Percentiles rank a stretch among this genome's conserved stretches.
Conservation (phyloP, 208 protist genomes). For the Trypanosoma lewisi region DNA sequence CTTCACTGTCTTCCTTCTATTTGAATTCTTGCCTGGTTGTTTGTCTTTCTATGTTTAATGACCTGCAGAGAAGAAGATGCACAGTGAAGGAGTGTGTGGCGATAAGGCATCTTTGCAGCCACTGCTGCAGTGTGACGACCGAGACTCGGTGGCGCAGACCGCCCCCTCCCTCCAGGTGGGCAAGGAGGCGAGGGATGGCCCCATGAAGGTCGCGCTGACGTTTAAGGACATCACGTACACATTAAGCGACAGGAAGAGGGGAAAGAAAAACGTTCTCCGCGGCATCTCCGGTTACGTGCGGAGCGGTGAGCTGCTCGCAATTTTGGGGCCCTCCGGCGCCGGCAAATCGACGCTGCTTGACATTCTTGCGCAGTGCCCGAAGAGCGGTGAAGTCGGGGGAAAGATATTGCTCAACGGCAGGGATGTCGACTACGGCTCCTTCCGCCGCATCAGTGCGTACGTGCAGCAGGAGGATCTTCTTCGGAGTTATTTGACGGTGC, state of each 20-base stretch:
- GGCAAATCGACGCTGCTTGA: constrained; percentile 82
- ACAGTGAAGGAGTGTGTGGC: not conserved
- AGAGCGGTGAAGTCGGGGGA: constrained; percentile 31
- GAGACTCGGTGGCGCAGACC: not conserved
- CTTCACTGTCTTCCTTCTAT: not conserved
- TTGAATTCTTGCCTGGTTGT: constrained; percentile 24
- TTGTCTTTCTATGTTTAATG: constrained; percentile 8
- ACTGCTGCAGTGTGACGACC: not conserved
- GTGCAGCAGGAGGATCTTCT: constrained; percentile 84
- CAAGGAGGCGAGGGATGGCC: not conserved
- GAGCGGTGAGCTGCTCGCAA: constrained; percentile 63
- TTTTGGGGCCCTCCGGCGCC: constrained; percentile 74
- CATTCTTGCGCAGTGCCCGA: constrained; percentile 55
- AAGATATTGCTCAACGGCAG: constrained; percentile 50
- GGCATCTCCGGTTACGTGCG: constrained; percentile 55
- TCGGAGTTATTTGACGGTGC: constrained; percentile 58
- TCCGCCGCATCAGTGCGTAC: constrained; percentile 57
- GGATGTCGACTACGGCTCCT: constrained; percentile 20
- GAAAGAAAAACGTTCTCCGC: constrained; percentile 35
- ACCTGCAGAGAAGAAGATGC: not conserved
- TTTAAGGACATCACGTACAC: constrained; percentile 57
- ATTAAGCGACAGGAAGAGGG: constrained; percentile 9
- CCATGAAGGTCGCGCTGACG: constrained; percentile 16
- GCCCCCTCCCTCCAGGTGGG: constrained; percentile 1
- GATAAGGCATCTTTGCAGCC: not conserved